Evolutionary conservation across 169 alveolate species (phyloP).

Genomic region (Ichthyophthirius multifiliis): DNA sequence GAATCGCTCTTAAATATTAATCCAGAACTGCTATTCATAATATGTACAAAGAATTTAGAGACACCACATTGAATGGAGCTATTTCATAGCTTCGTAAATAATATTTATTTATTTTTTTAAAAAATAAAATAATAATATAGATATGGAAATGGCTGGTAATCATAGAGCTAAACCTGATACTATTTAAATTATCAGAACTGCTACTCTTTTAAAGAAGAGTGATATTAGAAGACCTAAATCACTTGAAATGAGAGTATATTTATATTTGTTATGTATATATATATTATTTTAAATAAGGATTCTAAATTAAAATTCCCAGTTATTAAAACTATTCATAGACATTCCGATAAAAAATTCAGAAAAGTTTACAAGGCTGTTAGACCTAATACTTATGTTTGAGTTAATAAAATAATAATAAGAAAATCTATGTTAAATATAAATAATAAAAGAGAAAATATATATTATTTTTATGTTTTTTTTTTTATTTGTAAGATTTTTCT

Average conservation of each 20-base stretch:
- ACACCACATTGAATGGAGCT: conserved; percentile 94
- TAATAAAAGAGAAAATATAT: neutral
- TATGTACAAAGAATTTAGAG: conserved; percentile 99
- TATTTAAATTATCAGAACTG: conserved; percentile 91
- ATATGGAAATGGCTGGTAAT: conserved; percentile 97
- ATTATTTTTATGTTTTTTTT: too few species aligned
- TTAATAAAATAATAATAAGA: neutral
- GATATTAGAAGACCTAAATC: conserved; percentile 89
- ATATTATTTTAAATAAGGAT: conserved; percentile 42
- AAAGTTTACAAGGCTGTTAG: conserved; percentile 84
- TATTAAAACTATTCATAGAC: conserved; percentile 77
- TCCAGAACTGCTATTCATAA: conserved; percentile 98
- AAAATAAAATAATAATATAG: too few species aligned
- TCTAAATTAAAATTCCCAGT: conserved; percentile 91
- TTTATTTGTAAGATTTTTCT: too few species aligned
- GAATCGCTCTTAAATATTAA: conserved; percentile 96
- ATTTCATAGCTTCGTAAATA: conserved; percentile 91
- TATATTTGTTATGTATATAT: neutral
- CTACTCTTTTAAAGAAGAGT: conserved; percentile 65
- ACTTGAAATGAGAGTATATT: conserved; percentile 66
- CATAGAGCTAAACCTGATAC: conserved; percentile 96
- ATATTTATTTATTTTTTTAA: neutral
- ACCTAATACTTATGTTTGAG: conserved; percentile 63
- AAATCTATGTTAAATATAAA: neutral
- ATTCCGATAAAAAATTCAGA: conserved; percentile 76